Percentiles rank a stretch among this genome's conserved stretches.
These are phyloP conservation scores for Acanthamoeba royreba DNA, from an alignment of 208 protist species.

Conservation along the genomic window DNA sequence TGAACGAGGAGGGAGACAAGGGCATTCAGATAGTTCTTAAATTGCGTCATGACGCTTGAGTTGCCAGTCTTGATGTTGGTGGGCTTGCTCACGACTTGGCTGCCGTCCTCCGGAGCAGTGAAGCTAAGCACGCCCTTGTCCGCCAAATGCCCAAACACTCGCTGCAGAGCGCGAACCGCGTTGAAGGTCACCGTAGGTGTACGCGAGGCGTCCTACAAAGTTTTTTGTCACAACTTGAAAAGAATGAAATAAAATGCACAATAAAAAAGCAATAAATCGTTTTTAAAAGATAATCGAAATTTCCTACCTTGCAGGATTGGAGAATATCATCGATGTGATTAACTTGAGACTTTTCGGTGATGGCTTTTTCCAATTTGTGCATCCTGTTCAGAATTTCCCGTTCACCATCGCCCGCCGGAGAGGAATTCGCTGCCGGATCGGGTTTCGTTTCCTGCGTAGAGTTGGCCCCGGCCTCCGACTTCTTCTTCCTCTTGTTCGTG, in stretches of 20 bases:
- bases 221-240: background rate
- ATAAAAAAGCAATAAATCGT: background rate
- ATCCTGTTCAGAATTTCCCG: background rate
- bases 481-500: too few species aligned
- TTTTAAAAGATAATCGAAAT: background rate
- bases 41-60: background rate
- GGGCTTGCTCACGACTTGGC: background rate
- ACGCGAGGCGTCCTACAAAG: background rate
- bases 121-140: background rate
- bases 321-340: background rate
- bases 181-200: conserved; percentile 1
- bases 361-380: background rate
- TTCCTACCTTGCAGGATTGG: background rate
- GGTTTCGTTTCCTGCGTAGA: too few species aligned
- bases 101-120: background rate
- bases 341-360: background rate
- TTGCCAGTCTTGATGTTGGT: background rate
- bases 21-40: background rate
- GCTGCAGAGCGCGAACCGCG: background rate
- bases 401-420: background rate
- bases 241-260: background rate
- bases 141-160: background rate
- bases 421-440: too few species aligned
- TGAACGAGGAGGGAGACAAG: background rate
- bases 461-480: too few species aligned